These are phyloP conservation scores for Rhodotorula kratochvilovae DNA, from an alignment of 768 basidiomycete species.

Conservation along the genomic window DNA sequence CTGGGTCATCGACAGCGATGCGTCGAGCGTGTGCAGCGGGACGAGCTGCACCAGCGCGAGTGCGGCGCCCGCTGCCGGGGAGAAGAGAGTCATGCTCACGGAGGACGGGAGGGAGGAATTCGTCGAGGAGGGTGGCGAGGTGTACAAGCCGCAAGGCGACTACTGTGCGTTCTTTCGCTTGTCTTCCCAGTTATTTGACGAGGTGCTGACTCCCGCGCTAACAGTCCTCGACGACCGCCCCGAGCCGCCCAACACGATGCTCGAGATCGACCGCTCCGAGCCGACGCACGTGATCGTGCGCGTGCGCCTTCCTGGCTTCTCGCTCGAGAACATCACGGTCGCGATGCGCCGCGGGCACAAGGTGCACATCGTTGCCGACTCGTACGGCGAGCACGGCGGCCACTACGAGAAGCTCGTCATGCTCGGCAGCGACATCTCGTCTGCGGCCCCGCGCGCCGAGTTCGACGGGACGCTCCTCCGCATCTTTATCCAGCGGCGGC, in stretches of 20 bases:
- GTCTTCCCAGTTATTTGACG: too few species aligned
- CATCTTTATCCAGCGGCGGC: conserved; percentile 33
- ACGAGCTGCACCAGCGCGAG: neutral
- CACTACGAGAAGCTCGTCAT: conserved; percentile 38
- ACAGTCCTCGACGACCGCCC: conserved; percentile 37
- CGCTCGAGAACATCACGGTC: conserved; percentile 41
- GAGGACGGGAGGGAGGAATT: conserved; percentile 9
- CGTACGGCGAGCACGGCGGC: conserved; percentile 36
- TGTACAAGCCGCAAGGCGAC: conserved; percentile 15
- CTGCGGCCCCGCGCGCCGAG: conserved; percentile 25
- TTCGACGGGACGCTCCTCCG: conserved; percentile 30
- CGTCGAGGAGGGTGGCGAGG: conserved; percentile 26
- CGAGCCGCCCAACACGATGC: conserved; percentile 21
- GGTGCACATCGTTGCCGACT: conserved; percentile 40
- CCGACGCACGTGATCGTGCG: conserved; percentile 22
- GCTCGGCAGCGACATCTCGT: conserved; percentile 24
- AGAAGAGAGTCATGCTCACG: neutral
- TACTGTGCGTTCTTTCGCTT: conserved; percentile 8
- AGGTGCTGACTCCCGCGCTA: neutral
- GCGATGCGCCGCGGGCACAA: conserved; percentile 34
- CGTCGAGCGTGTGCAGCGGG: conserved; percentile 10
- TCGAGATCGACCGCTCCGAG: conserved; percentile 27
- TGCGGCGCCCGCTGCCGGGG: neutral
- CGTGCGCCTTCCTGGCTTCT: conserved; percentile 35
- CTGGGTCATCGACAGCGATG: conserved; percentile 23